Percentiles rank a stretch among this genome's conserved stretches.
Evolutionary conservation across 2,329 filamentous ascomycete species (phyloP).

Genomic region (Colletotrichum destructivum): DNA sequence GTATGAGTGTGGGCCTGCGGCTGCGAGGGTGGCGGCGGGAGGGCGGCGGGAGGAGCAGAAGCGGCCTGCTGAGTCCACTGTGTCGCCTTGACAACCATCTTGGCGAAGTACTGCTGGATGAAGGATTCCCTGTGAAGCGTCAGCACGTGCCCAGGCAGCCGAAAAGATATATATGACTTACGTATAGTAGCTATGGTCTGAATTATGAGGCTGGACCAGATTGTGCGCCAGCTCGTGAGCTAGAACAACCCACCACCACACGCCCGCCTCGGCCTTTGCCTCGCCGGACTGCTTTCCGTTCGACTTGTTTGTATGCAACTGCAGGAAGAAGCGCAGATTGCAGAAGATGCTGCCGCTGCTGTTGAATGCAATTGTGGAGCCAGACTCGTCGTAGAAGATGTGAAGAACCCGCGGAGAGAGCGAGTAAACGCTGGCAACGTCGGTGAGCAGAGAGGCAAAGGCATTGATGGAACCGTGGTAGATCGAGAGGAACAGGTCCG

Average conservation of each 20-base stretch:
- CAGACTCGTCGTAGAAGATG: constrained; percentile 87
- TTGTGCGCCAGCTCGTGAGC: constrained; percentile 98
- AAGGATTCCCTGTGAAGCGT: constrained; percentile 75
- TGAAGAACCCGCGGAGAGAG: constrained; percentile 80
- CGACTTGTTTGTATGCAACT: constrained; percentile 77
- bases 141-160: constrained; percentile 2
- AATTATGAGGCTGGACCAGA: constrained; percentile 82
- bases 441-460: constrained; percentile 79
- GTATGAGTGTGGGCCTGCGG: constrained; percentile 23
- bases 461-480: constrained; percentile 75
- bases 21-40: constrained; percentile 21
- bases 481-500: constrained; percentile 70
- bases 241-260: constrained; percentile 96
- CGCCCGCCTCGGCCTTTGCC: constrained; percentile 75
- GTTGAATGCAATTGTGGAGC: constrained; percentile 94
- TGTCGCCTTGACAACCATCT: constrained; percentile 73
- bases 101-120: constrained; percentile 82
- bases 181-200: constrained; percentile 88
- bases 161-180: constrained; percentile 54
- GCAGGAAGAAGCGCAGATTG: constrained; percentile 89
- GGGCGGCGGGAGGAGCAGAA: constrained; percentile 24
- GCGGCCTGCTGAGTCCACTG: constrained; percentile 50
- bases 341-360: constrained; percentile 89
- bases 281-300: constrained; percentile 52
- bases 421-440: constrained; percentile 80